These are phyloP conservation scores for Telfairia occidentalis DNA, from an alignment of 331 rosid species.

Conservation along the genomic window DNA sequence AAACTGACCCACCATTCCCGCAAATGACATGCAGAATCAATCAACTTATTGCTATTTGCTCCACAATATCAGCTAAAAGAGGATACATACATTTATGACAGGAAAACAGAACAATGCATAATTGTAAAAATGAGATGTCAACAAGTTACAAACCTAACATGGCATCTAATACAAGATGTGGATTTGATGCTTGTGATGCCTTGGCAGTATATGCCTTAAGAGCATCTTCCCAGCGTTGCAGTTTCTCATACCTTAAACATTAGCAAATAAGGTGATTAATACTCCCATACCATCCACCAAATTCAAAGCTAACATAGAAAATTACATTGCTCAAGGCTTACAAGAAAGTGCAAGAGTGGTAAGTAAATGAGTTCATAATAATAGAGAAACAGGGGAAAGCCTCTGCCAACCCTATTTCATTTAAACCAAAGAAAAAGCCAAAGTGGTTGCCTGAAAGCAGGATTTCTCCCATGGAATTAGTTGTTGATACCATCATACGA, in stretches of 20 bases:
- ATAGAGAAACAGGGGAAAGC: background rate
- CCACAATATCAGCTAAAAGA: background rate
- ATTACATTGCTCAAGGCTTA: background rate
- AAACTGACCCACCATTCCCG: background rate
- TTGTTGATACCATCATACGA: background rate
- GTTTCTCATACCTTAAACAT: constrained; percentile 74
- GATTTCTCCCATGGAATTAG: background rate
- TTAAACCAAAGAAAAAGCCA: background rate
- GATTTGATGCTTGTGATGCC: constrained; percentile 67
- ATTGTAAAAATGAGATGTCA: constrained; percentile 4
- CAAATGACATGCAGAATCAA: constrained; percentile 6
- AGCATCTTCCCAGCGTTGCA: constrained; percentile 99
- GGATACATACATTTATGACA: background rate
- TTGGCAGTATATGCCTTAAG: constrained; percentile 88
- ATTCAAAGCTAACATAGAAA: background rate
- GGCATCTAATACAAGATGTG: constrained; percentile 71
- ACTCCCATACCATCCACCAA: background rate
- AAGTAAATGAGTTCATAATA: background rate
- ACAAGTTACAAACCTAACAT: constrained; percentile 52
- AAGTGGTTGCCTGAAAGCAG: background rate
- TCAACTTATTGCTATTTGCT: background rate
- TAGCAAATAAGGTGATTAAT: constrained; percentile 13
- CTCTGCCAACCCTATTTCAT: background rate
- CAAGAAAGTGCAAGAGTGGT: background rate
- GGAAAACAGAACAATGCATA: background rate